Evolutionary conservation across 495 filamentous ascomycete species (phyloP), one percentile per base, ranked within the genome.

Genomic region (Cercophora samala): DNA sequence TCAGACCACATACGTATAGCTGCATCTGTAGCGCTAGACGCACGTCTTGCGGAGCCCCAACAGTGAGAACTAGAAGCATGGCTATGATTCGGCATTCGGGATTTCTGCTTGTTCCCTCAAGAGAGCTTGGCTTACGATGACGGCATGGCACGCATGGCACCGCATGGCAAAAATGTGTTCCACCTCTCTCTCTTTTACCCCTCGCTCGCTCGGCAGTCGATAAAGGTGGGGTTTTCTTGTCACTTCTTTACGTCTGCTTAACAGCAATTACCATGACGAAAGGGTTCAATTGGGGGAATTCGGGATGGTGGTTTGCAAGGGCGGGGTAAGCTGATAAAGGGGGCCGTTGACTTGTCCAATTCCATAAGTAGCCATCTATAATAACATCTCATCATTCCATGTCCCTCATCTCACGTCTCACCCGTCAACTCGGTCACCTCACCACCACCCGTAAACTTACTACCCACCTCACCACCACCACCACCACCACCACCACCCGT

Each of bases 401-500:
- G 37, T 46, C 15, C 37, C 37, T 46, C 37, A 3, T 56, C 53
- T 56, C 53, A 2, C 21, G 3, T 21, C 22, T 23, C 19, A 23
- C 8, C 53, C 18, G n/a, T 5, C 26, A 29, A 29, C 0, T 29
- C 26, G 4, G 4, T 5, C 53, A 56, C 15, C 22, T 56, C 53
- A 56, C 53, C 53, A 56, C 19, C 53, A 56, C 53, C 53, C 53
- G 6, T 9, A n/a, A n/a, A n/a, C n/a, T n/a, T n/a, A n/a, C n/a
- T n/a, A n/a, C n/a, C n/a, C 53, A 56, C 15, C 22, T 56, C 53
- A 56, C 53, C 53, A 56, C 19, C 53, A 56, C 53, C 53, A 13
- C 8, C 52, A 46, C 93, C 53, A 5, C 1, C 53, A 56, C 53
- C 53, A 56, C 19, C 53, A 56, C 53, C 53, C 53, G 6, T 9